These are phyloP conservation scores for Cryptosporidium ryanae DNA, from an alignment of 169 alveolate genomes.

Conservation along the genomic window DNA sequence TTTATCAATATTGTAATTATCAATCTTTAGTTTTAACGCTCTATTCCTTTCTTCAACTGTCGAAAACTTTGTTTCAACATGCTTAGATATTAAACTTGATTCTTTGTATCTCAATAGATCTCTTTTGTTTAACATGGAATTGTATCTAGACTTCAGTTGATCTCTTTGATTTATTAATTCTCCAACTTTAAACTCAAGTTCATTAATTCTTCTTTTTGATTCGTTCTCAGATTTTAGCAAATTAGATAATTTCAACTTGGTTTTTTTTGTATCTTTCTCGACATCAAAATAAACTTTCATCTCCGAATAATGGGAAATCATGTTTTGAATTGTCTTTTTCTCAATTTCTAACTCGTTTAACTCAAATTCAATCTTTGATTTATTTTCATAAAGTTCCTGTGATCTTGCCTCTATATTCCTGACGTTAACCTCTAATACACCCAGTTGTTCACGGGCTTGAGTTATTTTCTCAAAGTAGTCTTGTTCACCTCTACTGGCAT, in stretches of 20 bases:
- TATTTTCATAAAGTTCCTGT: background rate
- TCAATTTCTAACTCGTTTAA: conserved; percentile 23
- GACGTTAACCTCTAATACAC: background rate
- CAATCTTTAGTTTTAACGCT: conserved; percentile 15
- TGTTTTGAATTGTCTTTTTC: conserved; percentile 27
- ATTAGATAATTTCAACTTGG: background rate
- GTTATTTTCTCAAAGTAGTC: conserved; percentile 44
- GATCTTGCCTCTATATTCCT: background rate
- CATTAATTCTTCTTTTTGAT: background rate
- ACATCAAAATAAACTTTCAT: conserved; percentile 8
- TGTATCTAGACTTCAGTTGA: background rate
- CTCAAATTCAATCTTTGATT: conserved; percentile 17
- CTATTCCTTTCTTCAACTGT: conserved; percentile 27
- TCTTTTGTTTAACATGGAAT: conserved; percentile 15
- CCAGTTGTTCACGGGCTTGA: conserved; percentile 23
- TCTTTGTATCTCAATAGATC: conserved; percentile 16
- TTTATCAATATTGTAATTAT: conserved; percentile 4
- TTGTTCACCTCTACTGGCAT: conserved; percentile 54
- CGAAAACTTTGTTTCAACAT: conserved; percentile 17
- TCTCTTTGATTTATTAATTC: background rate
- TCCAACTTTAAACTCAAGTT: background rate
- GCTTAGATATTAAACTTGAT: conserved; percentile 29
- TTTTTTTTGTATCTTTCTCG: background rate
- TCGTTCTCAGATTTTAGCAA: conserved; percentile 21
- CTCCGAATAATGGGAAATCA: conserved; percentile 29